Conservation (phyloP, 495 filamentous ascomycete species). For the Xylaria curta region DNA sequence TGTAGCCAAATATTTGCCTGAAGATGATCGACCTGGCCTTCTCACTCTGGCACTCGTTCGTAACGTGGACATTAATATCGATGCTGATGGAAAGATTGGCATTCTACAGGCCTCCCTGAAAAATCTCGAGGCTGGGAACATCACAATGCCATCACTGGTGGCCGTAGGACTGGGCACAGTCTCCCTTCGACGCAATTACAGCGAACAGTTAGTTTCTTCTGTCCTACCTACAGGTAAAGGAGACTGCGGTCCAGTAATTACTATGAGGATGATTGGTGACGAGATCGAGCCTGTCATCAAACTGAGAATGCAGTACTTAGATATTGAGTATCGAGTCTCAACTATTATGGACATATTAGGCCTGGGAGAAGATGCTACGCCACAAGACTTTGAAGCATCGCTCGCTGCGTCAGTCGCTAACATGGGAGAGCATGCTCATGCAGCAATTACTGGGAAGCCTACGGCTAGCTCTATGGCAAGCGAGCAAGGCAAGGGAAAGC, state of each 20-base stretch:
- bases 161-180: conserved; percentile 73
- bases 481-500: conserved; percentile 44
- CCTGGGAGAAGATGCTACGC: conserved; percentile 68
- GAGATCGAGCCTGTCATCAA: conserved; percentile 92
- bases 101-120: conserved; percentile 60
- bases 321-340: conserved; percentile 82
- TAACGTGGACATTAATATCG: conserved; percentile 62
- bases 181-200: conserved; percentile 64
- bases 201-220: conserved; percentile 69
- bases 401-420: conserved; percentile 82
- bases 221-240: conserved; percentile 55
- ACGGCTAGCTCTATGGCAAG: conserved; percentile 17
- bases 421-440: conserved; percentile 65
- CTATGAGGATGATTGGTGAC: conserved; percentile 83
- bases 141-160: conserved; percentile 80
- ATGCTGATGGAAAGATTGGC: conserved; percentile 70
- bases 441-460: conserved; percentile 47
- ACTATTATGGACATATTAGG: conserved; percentile 80
- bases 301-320: conserved; percentile 80
- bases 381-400: conserved; percentile 74
- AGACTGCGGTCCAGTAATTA: conserved; percentile 46
- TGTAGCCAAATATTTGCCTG: conserved; percentile 92
- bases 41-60: conserved; percentile 74
- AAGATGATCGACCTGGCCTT: conserved; percentile 92
- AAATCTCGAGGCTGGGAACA: conserved; percentile 77